Evolutionary conservation across 495 filamentous ascomycete species (phyloP), one percentile per base, ranked within the genome.

Genomic region (Thermochaetoides thermophila): DNA sequence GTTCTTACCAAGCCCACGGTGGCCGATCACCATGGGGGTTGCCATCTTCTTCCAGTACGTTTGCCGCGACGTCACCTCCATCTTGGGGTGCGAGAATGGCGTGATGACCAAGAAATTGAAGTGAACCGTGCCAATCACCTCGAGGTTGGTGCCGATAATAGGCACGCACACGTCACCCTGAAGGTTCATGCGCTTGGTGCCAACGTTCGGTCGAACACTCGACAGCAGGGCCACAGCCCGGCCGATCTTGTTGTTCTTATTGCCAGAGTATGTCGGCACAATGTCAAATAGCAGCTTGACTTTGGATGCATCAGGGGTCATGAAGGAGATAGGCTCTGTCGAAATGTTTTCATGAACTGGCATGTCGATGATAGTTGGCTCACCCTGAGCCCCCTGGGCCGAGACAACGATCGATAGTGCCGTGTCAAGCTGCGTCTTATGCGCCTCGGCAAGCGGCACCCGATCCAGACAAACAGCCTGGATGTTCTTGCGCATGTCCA

Each of bases 101-200:
- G 84, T 96, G 50, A 97, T 81, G 55, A 96, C 69, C 10, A 92
- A 60, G 48, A 96, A 96, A 49, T 93, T 95, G 69, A 97, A 96
- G 35, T 89, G 89, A 44, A 96, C 81, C 7, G 76, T 72, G 5
- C 89, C 89, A 45, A 97, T 94, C 7, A 95, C 77, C 28, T 95
- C 86, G 22, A 96, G 53, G 17, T 78, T 85, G 16, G 81, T 78
- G 2, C 56, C 62, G 45, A 97, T 67, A 31, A 97, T 91, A 3
- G 89, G 89, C 14, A 97, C 77, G 35, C 78, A 86, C 14, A 91
- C 69, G 52, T 93, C 87, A n/a, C 85, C 85, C 56, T 94, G 83
- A 7, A 96, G 64, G 35, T 77, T 84, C 56, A 84, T 87, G 14
- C 84, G 72, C 42, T 60, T 60, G 14, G 75, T 69, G 7, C 91